These are phyloP conservation scores for Boletus sp. DNA, from an alignment of 1,284 basidiomycete genomes.

Conservation along the genomic window DNA sequence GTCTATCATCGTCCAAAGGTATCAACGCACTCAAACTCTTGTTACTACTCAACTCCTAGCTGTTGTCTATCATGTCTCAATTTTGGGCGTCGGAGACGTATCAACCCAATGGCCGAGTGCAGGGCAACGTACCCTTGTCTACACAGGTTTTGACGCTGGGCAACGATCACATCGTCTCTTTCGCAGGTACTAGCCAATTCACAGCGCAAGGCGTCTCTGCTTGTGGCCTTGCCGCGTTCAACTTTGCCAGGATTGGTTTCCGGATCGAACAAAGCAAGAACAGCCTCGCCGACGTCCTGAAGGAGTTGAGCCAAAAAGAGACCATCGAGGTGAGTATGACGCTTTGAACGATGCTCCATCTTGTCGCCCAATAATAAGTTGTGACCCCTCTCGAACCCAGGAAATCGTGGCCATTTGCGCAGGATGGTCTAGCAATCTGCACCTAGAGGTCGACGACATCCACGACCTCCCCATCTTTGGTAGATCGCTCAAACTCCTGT, in stretches of 20 bases:
- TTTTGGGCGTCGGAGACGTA: neutral
- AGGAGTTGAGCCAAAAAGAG: slow-evolving; percentile 26
- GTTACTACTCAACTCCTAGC: neutral
- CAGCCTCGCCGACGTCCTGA: slow-evolving; percentile 21
- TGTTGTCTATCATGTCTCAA: neutral
- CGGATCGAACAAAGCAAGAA: slow-evolving; percentile 22
- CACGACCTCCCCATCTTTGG: slow-evolving; percentile 46
- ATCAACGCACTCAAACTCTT: too few relatives aligned
- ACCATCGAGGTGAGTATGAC: slow-evolving; percentile 30
- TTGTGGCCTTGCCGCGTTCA: slow-evolving; percentile 65
- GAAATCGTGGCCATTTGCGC: slow-evolving; percentile 57
- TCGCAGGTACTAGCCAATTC: slow-evolving; percentile 55
- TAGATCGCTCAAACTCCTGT: slow-evolving; percentile 43
- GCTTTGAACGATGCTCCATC: neutral
- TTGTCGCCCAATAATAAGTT: neutral
- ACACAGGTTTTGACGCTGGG: slow-evolving; percentile 28
- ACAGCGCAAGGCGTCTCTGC: slow-evolving; percentile 47
- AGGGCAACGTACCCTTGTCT: slow-evolving; percentile 7
- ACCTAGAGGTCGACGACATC: slow-evolving; percentile 62
- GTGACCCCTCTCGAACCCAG: slow-evolving; percentile 33
- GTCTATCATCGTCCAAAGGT: neutral
- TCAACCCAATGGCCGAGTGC: neutral
- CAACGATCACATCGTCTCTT: slow-evolving; percentile 43
- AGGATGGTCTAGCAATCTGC: slow-evolving; percentile 53
- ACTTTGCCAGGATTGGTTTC: slow-evolving; percentile 53